These are phyloP conservation scores for Glomus cerebriforme DNA, from an alignment of 192 early-diverging fungal genomes.

Conservation along the genomic window DNA sequence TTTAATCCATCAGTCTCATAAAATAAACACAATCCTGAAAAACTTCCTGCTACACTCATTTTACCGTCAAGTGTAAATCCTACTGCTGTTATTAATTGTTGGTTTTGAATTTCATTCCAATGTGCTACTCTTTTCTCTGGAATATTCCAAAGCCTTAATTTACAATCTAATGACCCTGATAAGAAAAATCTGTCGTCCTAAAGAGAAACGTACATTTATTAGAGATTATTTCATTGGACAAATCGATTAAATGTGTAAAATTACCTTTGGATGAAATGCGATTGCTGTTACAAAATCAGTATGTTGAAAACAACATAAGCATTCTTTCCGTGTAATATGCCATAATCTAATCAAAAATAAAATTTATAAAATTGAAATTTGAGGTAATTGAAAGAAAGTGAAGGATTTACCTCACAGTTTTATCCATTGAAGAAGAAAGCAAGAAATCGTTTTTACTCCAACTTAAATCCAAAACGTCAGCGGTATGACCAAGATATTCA, in stretches of 20 bases:
- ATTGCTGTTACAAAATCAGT: constrained; percentile 77
- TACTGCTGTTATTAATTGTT: constrained; percentile 76
- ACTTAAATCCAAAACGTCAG: constrained; percentile 68
- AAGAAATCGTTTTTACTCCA: constrained; percentile 83
- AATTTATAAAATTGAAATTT: neutral
- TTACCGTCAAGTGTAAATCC: constrained; percentile 74
- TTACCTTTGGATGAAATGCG: constrained; percentile 72
- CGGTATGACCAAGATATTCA: constrained; percentile 73
- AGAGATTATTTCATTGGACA: neutral
- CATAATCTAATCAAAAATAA: constrained; percentile 57
- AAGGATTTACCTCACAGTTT: constrained; percentile 61
- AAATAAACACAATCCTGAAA: constrained; percentile 78
- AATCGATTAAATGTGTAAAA: neutral
- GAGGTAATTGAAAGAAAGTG: no score
- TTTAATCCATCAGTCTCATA: constrained; percentile 77
- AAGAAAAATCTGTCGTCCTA: constrained; percentile 81
- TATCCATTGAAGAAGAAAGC: constrained; percentile 79
- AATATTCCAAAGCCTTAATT: constrained; percentile 82
- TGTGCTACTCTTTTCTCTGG: constrained; percentile 71
- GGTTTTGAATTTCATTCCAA: constrained; percentile 75
- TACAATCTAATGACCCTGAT: constrained; percentile 78
- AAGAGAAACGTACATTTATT: neutral
- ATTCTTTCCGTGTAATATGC: constrained; percentile 72
- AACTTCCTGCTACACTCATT: constrained; percentile 74
- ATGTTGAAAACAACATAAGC: constrained; percentile 80